Conservation (phyloP, 1,139 yeast species). For the Yamadazyma sp. region DNA sequence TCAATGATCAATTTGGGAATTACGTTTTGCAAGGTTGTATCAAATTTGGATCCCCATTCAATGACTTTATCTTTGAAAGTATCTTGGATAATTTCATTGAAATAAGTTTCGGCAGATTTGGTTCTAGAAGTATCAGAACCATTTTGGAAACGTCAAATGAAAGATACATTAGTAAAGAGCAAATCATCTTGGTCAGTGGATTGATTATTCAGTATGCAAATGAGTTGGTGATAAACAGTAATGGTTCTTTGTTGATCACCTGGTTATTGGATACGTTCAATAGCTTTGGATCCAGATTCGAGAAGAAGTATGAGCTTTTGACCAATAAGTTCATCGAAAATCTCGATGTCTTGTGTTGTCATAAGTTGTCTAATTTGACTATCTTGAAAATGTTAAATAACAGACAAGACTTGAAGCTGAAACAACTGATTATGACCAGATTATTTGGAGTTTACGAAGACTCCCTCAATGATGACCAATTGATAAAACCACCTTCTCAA, state of each 20-base stretch:
- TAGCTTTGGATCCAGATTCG: constrained; percentile 49
- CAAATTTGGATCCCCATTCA: constrained; percentile 84
- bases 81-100: constrained; percentile 77
- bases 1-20: constrained; percentile 95
- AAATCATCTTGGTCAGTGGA: constrained; percentile 73
- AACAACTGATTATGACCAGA: constrained; percentile 59
- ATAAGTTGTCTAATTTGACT: constrained; percentile 83
- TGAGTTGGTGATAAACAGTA: constrained; percentile 77
- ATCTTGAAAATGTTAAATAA: constrained; percentile 75
- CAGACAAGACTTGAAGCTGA: constrained; percentile 63
- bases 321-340: constrained; percentile 59
- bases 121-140: constrained; percentile 93
- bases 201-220: constrained; percentile 74
- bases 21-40: constrained; percentile 94
- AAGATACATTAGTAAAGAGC: constrained; percentile 55
- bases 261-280: constrained; percentile 93
- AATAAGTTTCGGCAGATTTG: constrained; percentile 87
- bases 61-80: constrained; percentile 85
- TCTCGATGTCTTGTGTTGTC: constrained; percentile 69
- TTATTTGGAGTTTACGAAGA: constrained; percentile 57
- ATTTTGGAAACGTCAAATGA: constrained; percentile 74
- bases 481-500: constrained; percentile 25
- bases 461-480: constrained; percentile 16
- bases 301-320: constrained; percentile 33
- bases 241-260: constrained; percentile 86